Percentiles rank a stretch among this genome's conserved stretches.
phyloP scores from a whole-genome alignment of 176 grass and related monocot species.

The Bothriochloa decipiens region DNA sequence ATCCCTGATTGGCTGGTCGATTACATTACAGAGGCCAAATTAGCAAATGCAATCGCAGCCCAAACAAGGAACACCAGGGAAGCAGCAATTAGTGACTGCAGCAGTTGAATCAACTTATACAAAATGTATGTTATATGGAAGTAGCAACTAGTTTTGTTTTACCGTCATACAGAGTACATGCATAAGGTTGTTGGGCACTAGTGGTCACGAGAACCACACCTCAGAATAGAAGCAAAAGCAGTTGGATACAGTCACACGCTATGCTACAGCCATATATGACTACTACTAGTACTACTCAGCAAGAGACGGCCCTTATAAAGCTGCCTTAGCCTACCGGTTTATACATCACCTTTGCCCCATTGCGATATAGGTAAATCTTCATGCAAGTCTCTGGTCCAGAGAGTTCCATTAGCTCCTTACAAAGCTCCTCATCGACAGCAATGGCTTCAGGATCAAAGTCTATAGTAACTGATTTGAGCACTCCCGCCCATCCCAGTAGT shows the following conservation, averaged over 20 bases:
- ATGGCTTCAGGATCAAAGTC: not conserved
- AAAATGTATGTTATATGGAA: not conserved
- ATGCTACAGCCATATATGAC: not conserved
- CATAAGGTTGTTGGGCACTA: not conserved
- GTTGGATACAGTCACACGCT: not conserved
- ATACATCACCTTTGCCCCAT: conserved; percentile 22
- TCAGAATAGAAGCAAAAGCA: not conserved
- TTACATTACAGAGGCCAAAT: no score
- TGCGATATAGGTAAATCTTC: not conserved
- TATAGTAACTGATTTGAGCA: not conserved
- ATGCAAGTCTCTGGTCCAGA: not conserved
- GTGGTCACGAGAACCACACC: not conserved
- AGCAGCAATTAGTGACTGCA: no score
- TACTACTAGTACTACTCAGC: not conserved
- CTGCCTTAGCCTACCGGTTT: not conserved
- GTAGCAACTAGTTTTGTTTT: not conserved
- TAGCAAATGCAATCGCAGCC: no score
- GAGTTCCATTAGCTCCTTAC: not conserved
- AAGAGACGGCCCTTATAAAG: not conserved
- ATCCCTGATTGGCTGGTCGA: no score
- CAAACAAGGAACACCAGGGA: no score
- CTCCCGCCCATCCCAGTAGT: not conserved
- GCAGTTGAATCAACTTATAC: not conserved
- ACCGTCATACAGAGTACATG: not conserved
- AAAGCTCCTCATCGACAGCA: not conserved